Evolutionary conservation across 495 filamentous ascomycete species (phyloP).

Genomic region (Penicillium crystallinum): DNA sequence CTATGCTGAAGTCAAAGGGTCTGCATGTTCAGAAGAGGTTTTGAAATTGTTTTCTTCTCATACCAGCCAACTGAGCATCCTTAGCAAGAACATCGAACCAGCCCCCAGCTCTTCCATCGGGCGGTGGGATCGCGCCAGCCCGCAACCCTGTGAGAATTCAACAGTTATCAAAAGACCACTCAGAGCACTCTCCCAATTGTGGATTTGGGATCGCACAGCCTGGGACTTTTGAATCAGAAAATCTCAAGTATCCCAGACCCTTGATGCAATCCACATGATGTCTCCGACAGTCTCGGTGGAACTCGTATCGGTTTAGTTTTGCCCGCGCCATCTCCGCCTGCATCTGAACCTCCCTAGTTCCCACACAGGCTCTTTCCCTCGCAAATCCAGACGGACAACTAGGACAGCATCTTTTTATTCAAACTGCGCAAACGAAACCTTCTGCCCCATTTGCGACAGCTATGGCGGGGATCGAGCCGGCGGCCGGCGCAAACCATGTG

Average conservation of each 20-base stretch:
- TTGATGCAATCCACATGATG: conserved; percentile 25
- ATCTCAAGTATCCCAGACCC: not conserved
- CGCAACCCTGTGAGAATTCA: not conserved
- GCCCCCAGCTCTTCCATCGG: not conserved
- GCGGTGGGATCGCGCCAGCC: conserved; percentile 1
- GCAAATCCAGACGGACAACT: not conserved
- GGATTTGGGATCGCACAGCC: not conserved
- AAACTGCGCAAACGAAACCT: not conserved
- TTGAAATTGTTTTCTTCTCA: not conserved
- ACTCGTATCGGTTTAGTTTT: conserved; percentile 19
- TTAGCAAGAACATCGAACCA: not conserved
- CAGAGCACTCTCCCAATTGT: not conserved
- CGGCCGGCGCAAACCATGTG: conserved; percentile 18
- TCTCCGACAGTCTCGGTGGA: conserved; percentile 12
- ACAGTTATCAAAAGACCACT: not conserved
- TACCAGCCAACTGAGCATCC: not conserved
- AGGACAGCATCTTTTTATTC: not conserved
- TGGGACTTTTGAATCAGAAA: not conserved
- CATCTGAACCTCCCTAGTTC: not conserved
- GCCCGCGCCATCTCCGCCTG: conserved; percentile 13
- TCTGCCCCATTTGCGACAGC: conserved; percentile 2
- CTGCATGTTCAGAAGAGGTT: not conserved
- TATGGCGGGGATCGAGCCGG: conserved; percentile 24
- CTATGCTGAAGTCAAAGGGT: not conserved
- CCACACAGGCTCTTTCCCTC: not conserved